Conservation (phyloP, 352 stramenopile genomes). For the Phytophthora idaei region DNA sequence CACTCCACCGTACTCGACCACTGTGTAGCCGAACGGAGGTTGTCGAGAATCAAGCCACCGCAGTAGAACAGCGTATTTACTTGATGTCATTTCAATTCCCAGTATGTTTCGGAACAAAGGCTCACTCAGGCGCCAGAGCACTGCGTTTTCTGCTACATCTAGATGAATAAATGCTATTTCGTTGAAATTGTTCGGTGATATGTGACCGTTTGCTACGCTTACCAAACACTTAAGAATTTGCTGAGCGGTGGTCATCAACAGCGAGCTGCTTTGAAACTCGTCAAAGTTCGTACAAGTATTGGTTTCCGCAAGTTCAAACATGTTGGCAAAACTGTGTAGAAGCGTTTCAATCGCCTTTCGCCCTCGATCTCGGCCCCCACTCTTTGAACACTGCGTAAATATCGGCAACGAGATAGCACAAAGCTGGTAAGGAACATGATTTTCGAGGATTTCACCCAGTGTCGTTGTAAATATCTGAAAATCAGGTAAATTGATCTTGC, state of each 20-base stretch:
- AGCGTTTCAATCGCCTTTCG: slow-evolving; percentile 11
- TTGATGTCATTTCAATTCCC: slow-evolving; percentile 15
- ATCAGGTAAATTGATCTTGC: not conserved
- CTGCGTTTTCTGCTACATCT: slow-evolving; percentile 17
- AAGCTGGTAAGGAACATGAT: slow-evolving; percentile 16
- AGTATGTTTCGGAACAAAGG: slow-evolving; percentile 29
- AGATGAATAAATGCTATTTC: slow-evolving; percentile 2
- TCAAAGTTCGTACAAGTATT: slow-evolving; percentile 4
- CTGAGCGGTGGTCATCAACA: slow-evolving; percentile 7
- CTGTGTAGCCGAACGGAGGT: slow-evolving; percentile 10
- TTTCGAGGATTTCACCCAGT: not conserved
- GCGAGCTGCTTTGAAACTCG: slow-evolving; percentile 1
- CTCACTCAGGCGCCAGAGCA: slow-evolving; percentile 44
- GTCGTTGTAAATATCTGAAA: slow-evolving; percentile 3
- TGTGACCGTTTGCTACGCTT: slow-evolving; percentile 12
- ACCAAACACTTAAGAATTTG: slow-evolving; percentile 18
- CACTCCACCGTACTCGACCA: not conserved
- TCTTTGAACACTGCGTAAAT: slow-evolving; percentile 12
- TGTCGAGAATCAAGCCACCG: slow-evolving; percentile 21
- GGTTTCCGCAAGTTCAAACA: slow-evolving; percentile 13
- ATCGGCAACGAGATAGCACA: slow-evolving; percentile 1
- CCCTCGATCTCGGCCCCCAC: slow-evolving; percentile 11
- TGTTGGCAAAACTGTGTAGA: slow-evolving; percentile 5
- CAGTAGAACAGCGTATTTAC: slow-evolving; percentile 15
- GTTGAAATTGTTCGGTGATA: not conserved